These are phyloP conservation scores for Haberlea rhodopensis DNA, from an alignment of 257 asterid species.

Conservation along the genomic window DNA sequence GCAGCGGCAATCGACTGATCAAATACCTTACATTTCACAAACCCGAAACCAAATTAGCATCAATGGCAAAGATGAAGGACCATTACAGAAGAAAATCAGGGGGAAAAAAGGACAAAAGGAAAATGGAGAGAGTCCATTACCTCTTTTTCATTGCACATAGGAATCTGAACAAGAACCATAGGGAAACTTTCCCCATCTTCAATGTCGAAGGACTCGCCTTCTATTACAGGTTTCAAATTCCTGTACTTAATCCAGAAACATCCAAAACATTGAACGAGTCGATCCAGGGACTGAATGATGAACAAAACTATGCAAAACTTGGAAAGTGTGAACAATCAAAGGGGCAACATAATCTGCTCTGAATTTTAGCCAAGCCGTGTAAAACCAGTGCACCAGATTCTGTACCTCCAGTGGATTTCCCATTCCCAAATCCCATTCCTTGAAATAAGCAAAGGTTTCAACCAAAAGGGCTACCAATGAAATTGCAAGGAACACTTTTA, in stretches of 20 bases:
- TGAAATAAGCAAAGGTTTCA: constrained; percentile 64
- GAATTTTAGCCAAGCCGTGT: constrained; percentile 69
- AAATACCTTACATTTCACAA: constrained; percentile 50
- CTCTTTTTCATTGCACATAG: constrained; percentile 97
- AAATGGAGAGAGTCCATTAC: constrained; percentile 28
- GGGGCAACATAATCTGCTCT: constrained; percentile 78
- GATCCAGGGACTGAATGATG: constrained; percentile 76
- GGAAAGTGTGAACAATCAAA: constrained; percentile 46
- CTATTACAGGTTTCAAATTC: constrained; percentile 54
- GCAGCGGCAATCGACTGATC: constrained; percentile 84
- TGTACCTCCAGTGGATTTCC: constrained; percentile 74
- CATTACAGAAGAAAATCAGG: too few species aligned
- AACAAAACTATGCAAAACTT: constrained; percentile 70
- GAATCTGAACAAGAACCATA: constrained; percentile 92
- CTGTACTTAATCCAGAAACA: constrained; percentile 75
- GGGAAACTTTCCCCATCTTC: constrained; percentile 67
- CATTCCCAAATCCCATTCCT: constrained; percentile 63
- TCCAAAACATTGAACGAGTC: constrained; percentile 62
- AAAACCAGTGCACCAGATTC: constrained; percentile 60
- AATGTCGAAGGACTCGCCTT: constrained; percentile 42
- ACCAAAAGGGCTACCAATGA: constrained; percentile 60
- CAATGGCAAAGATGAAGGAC: neutral
- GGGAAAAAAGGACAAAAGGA: too few species aligned
- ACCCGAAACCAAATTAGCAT: neutral
- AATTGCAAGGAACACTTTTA: constrained; percentile 63